phyloP scores from a whole-genome alignment of 129 eudicot species.

The Daucus carota region DH1_v3.0 NC_030382.2:48763001-48763500 shows the following conservation, averaged over 20 bases:
- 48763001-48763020: background rate
- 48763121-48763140: background rate
- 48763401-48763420: too few species aligned
- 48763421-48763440: too few species aligned
- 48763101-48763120: background rate
- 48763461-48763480: background rate
- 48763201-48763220: background rate
- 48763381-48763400: too few species aligned
- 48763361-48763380: too few species aligned
- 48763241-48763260: background rate
- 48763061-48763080: background rate
- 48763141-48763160: background rate
- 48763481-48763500: too few species aligned
- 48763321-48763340: too few species aligned
- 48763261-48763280: background rate
- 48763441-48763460: too few species aligned
- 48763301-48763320: too few species aligned
- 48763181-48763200: constrained; percentile 3
- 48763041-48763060: constrained; percentile 4
- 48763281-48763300: too few species aligned
- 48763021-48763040: constrained; percentile 7
- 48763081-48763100: background rate
- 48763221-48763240: background rate
- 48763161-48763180: background rate
- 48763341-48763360: too few species aligned